Evolutionary conservation across 2,329 filamentous ascomycete genomes (phyloP), one percentile per base, ranked within the genome.

Genomic region (Penicillium sp.): DNA sequence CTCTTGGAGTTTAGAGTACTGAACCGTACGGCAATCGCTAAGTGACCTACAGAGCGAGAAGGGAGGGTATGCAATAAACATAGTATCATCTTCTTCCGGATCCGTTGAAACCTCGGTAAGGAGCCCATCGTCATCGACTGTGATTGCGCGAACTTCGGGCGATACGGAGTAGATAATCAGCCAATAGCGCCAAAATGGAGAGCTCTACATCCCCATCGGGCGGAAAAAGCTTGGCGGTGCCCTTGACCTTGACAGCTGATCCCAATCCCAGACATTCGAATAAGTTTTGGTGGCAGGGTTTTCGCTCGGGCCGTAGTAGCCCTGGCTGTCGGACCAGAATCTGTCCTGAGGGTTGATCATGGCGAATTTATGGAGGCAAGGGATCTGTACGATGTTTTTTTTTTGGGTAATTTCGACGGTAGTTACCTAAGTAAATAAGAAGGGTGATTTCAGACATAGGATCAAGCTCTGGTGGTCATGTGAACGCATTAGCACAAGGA

Each of bases 241-340:
- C 62, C 60, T 66, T 66, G 45, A 67, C 38, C 27, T 29, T 29
- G 10, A 29, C 29, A 29, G 29, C 1, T 11, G 63, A 61, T 66
- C 62, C 61, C 60, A 69, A 54, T 68, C 63, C 66, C 63, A 66
- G 43, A 66, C 53, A 23, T 68, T 60, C 51, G 53, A 63, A 39
- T 65, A 50, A 13, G 53, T 49, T 61, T 66, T 50, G 13, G 61
- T 60, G 0, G 23, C 11, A 3, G 65, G 61, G 41, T 56, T 60
- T 52, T 64, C 57, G 11, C 45, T 55, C 8, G 55, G 41, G 39
- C 58, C 60, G 5, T 58, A 63, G 53, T 64, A 67, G 52, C 21
- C 7, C 38, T 63, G 55, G 4, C 61, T 54, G 9, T 65, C 54
- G 23, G 60, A 62, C 25, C 27, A 62, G 52, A 67, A 65, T 39